A percentile compares a stretch with the other conserved stretches of the same genome.
These are phyloP conservation scores for Penicillium sumatraense DNA, from an alignment of 2,329 filamentous ascomycete genomes.

Conservation along the genomic window DNA sequence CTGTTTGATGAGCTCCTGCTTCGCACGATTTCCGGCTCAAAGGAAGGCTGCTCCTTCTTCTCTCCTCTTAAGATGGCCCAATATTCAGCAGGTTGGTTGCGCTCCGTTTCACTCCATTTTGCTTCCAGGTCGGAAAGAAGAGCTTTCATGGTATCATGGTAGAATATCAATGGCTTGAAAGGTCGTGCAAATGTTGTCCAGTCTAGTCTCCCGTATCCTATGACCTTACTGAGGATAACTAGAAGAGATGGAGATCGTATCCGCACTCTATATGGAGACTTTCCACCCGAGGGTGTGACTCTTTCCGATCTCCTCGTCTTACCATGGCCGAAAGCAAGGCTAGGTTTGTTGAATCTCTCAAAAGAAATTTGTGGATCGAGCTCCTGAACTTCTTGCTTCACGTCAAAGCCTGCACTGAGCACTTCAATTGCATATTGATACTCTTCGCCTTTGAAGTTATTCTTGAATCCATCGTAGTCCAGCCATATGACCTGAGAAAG, in stretches of 20 bases:
- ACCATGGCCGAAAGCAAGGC: background rate
- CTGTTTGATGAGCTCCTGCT: background rate
- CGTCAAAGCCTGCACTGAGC: background rate
- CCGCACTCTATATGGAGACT: background rate
- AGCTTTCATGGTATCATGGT: constrained; percentile 1
- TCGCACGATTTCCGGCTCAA: background rate
- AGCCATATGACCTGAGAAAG: background rate
- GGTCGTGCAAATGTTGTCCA: constrained; percentile 1
- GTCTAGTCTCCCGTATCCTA: background rate
- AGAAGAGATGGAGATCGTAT: constrained; percentile 1
- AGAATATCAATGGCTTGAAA: constrained; percentile 2
- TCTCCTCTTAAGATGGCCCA: background rate
- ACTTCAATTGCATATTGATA: constrained; percentile 5
- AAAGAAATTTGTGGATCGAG: background rate
- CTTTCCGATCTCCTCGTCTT: background rate
- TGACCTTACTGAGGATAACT: background rate
- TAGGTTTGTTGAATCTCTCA: background rate
- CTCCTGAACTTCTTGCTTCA: background rate
- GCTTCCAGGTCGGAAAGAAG: background rate
- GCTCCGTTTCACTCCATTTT: background rate
- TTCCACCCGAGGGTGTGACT: background rate
- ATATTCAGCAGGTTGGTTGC: background rate
- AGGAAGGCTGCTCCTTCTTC: background rate
- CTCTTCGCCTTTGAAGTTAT: background rate
- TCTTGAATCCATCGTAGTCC: constrained; percentile 1